Evolutionary conservation across 2,329 filamentous ascomycete genomes (phyloP), one percentile per base, ranked within the genome.

Genomic region (Paraphoma sp.): DNA sequence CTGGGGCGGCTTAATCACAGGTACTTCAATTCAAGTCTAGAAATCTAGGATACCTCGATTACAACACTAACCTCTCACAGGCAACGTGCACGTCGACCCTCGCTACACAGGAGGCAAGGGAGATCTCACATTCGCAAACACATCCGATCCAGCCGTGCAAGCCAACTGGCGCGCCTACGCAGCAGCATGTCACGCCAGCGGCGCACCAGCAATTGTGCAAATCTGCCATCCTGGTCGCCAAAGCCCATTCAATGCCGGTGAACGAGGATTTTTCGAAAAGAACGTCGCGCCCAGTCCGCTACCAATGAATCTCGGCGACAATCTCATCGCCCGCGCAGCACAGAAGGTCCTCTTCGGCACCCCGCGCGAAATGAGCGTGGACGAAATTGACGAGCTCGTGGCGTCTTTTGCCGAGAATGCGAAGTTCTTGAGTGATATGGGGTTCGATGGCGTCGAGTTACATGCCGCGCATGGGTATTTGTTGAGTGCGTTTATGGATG

Each of bases 141-240:
- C 28, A 11, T 29, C 43, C 30, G 30, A 54, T 23, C 46, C 75
- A 78, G 28, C 80, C 66, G 76, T 80, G 31, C 56, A 88, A 53
- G 86, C 85, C 0, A 84, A 17, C 16, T 59, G 46, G 53, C 33
- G 43, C n/a, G n/a, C 42, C 43, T 56, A 48, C 16, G 45, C 48
- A 38, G 44, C 28, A 29, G 54, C 78, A 87, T 89, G 55, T 79
- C 83, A 29, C 80, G 74, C 0, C 88, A 86, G 87, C 41, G 87
- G 82, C 23, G 82, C 78, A 47, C 76, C 88, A 9, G 76, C 85
- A 12, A 75, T 89, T 17, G 82, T 80, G 4, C 87, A 89, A 67
- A 76, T 89, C 54, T 82, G 80, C 49, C 87, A 89, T 65, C 85
- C 87, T 0, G 87, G 87, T 10, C 78, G 86, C 0, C 86, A 88